Conservation (phyloP, 2,329 filamentous ascomycete species). For the Arthrobotrys iridis region DNA sequence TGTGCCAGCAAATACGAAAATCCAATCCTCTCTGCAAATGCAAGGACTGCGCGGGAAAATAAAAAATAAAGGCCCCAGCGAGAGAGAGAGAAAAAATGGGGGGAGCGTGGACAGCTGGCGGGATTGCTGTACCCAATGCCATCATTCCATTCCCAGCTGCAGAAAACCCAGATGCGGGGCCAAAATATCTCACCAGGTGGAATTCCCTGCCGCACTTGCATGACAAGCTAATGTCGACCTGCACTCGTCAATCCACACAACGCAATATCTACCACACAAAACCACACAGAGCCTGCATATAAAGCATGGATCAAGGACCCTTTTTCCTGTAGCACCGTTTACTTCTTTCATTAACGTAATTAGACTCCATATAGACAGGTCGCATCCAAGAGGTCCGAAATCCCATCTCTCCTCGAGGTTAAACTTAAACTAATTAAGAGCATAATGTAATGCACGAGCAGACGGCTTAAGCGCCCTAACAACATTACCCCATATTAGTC, state of each 20-base stretch:
- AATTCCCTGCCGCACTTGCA: conserved; percentile 49
- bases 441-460: conserved; percentile 12
- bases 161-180: conserved; percentile 28
- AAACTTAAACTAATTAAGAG: not conserved
- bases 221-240: conserved; percentile 42
- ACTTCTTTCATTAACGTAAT: conserved; percentile 24
- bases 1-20: conserved; percentile 10
- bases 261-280: conserved; percentile 44
- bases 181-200: conserved; percentile 2
- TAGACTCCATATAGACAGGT: not conserved
- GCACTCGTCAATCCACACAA: conserved; percentile 38
- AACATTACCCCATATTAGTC: not conserved
- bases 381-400: not conserved
- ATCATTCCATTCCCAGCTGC: conserved; percentile 42
- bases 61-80: conserved; percentile 2
- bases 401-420: not conserved
- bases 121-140: conserved; percentile 41
- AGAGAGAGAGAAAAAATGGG: conserved; percentile 4
- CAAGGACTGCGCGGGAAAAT: conserved; percentile 8
- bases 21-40: not conserved
- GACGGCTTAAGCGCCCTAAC: conserved; percentile 1
- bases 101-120: conserved; percentile 30
- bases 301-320: conserved; percentile 19
- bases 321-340: conserved; percentile 4
- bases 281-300: conserved; percentile 22